These are phyloP conservation scores for Cladosporium sp. DNA, from an alignment of 2,329 filamentous ascomycete species.

Conservation along the genomic window DNA sequence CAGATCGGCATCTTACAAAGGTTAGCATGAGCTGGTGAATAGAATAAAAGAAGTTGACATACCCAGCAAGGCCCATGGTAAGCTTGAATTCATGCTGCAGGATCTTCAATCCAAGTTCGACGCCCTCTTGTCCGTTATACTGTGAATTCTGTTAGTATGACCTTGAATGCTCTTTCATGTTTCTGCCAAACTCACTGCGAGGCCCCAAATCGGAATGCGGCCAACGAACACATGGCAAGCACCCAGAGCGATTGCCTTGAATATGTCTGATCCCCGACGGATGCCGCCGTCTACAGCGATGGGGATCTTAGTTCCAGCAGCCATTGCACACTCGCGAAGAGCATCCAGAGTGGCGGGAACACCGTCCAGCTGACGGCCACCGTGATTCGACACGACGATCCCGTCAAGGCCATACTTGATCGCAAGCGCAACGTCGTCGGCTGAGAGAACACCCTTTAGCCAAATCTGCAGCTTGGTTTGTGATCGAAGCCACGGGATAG, in stretches of 20 bases:
- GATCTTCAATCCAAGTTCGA: conserved; percentile 13
- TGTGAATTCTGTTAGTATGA: too few species aligned
- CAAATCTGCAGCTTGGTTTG: conserved; percentile 45
- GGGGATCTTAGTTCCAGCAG: conserved; percentile 51
- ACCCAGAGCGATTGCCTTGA: conserved; percentile 52
- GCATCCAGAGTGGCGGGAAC: conserved; percentile 51
- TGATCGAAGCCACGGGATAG: conserved; percentile 48
- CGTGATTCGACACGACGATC: conserved; percentile 52
- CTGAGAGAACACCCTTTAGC: conserved; percentile 41
- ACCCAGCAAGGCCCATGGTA: conserved; percentile 23
- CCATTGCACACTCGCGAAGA: conserved; percentile 36
- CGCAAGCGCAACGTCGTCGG: conserved; percentile 41
- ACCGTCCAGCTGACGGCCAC: conserved; percentile 53
- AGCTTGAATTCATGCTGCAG: conserved; percentile 16
- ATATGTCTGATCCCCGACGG: conserved; percentile 50
- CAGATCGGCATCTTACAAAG: conserved; percentile 10
- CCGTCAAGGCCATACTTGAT: conserved; percentile 41
- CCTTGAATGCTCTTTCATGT: too few species aligned
- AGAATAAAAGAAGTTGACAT: not conserved
- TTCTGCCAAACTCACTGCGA: conserved; percentile 35
- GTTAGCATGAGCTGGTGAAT: not conserved
- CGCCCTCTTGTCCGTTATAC: conserved; percentile 14
- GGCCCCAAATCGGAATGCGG: conserved; percentile 13
- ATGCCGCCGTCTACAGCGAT: conserved; percentile 58
- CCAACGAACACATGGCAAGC: conserved; percentile 38